Percentiles rank a stretch among this genome's conserved stretches.
Evolutionary conservation across 345 rosid genomes (phyloP).

Genomic region (Acer saccharum): DNA sequence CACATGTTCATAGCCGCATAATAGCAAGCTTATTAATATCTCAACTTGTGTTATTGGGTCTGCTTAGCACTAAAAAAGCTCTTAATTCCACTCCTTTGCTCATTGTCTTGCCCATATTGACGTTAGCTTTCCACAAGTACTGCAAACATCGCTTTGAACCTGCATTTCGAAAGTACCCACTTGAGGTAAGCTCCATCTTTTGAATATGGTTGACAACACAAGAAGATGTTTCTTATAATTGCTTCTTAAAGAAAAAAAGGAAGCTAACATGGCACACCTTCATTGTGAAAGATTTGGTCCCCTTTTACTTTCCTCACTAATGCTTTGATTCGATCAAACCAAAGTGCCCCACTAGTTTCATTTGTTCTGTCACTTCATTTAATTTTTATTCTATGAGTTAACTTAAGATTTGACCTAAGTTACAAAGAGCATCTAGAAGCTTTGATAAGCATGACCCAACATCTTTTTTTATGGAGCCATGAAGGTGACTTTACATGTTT

Average conservation of each 20-base stretch:
- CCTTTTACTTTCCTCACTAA: neutral
- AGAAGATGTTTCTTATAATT: neutral
- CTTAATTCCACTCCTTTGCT: conserved; percentile 91
- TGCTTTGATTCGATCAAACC: neutral
- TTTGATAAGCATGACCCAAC: neutral
- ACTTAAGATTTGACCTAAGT: neutral
- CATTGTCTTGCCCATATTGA: conserved; percentile 70
- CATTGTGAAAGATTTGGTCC: no score
- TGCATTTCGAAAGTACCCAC: conserved; percentile 84
- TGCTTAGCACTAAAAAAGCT: conserved; percentile 86
- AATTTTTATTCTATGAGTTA: neutral
- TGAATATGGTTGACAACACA: neutral
- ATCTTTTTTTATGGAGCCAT: no score
- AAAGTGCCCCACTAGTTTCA: neutral
- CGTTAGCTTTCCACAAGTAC: conserved; percentile 83
- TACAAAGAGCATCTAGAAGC: neutral
- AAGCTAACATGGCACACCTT: neutral
- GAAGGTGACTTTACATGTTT: no score
- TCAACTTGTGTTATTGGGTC: conserved; percentile 82
- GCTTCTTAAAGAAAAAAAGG: neutral
- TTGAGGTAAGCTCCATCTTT: conserved; percentile 59
- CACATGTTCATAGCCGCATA: conserved; percentile 87
- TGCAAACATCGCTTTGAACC: conserved; percentile 94
- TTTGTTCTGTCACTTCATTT: neutral
- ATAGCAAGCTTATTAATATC: conserved; percentile 85